These are phyloP conservation scores for Fusarium albosuccineum DNA, from an alignment of 2,329 filamentous ascomycete genomes.

Conservation along the genomic window DNA sequence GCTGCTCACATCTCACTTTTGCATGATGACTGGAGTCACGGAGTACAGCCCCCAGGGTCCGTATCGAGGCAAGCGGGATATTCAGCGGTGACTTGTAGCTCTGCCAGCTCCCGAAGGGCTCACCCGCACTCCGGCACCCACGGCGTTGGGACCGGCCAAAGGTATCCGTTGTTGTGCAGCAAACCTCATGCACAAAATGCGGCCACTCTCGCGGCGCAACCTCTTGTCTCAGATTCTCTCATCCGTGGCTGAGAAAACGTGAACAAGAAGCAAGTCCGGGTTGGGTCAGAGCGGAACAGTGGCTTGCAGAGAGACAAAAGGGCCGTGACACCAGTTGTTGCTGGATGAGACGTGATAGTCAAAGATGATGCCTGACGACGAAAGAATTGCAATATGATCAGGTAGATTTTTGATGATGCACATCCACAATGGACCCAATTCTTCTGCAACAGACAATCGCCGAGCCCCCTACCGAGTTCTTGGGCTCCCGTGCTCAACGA, in stretches of 20 bases:
- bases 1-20: conserved; percentile 21
- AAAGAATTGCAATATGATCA: conserved; percentile 11
- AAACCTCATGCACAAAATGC: conserved; percentile 6
- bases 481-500: background rate
- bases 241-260: conserved; percentile 7
- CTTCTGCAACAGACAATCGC: background rate
- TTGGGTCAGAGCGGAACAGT: conserved; percentile 3
- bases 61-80: background rate
- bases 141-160: background rate
- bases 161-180: conserved; percentile 10
- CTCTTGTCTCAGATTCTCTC: conserved; percentile 14
- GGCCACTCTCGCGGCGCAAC: background rate
- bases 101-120: background rate
- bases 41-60: too few relatives aligned
- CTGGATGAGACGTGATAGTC: too few relatives aligned
- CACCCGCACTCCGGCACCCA: conserved; percentile 1
- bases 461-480: background rate
- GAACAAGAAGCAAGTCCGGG: background rate
- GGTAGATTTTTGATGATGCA: conserved; percentile 5
- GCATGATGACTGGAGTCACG: background rate
- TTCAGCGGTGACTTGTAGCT: background rate
- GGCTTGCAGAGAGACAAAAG: conserved; percentile 4
- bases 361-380: background rate
- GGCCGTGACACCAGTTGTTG: conserved; percentile 19
- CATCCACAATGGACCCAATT: background rate